Conservation (phyloP, 805 yeast species). For the Diddensiella caesifluorescens region DNA sequence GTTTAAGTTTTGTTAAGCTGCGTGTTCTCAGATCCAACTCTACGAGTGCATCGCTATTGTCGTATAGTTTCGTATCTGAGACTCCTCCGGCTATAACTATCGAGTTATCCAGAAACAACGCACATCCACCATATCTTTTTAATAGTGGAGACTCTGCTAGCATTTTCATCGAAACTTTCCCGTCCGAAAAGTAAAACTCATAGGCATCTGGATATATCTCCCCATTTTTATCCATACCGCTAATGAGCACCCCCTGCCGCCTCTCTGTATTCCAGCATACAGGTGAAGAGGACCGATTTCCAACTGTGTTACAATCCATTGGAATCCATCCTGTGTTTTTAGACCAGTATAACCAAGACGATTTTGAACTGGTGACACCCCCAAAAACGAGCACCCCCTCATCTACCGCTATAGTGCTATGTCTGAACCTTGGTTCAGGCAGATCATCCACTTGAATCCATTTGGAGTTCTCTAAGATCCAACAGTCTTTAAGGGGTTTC, state of each 20-base stretch:
- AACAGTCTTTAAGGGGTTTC: constrained; percentile 39
- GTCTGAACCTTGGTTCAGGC: constrained; percentile 48
- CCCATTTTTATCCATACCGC: constrained; percentile 18
- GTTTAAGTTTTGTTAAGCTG: not conserved
- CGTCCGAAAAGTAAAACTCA: constrained; percentile 12
- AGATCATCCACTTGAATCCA: constrained; percentile 43
- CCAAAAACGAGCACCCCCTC: constrained; percentile 45
- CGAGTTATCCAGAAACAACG: constrained; percentile 28
- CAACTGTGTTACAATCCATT: constrained; percentile 20
- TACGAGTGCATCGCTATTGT: constrained; percentile 36
- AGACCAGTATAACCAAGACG: constrained; percentile 17
- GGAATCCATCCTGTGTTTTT: constrained; percentile 20
- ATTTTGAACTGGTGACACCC: constrained; percentile 34
- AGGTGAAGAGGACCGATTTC: constrained; percentile 35
- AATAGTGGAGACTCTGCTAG: constrained; percentile 30
- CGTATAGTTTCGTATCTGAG: constrained; percentile 35
- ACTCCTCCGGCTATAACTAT: constrained; percentile 57
- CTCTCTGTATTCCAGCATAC: constrained; percentile 30
- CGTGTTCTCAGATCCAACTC: constrained; percentile 16
- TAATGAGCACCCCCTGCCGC: constrained; percentile 40
- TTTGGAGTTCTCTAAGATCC: constrained; percentile 32
- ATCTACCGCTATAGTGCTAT: constrained; percentile 36
- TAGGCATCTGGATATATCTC: constrained; percentile 17
- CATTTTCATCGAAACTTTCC: constrained; percentile 30
- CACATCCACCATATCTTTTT: constrained; percentile 42